Conservation (phyloP, 1,284 basidiomycete genomes). For the Sanguinoderma infundibulare region DNA sequence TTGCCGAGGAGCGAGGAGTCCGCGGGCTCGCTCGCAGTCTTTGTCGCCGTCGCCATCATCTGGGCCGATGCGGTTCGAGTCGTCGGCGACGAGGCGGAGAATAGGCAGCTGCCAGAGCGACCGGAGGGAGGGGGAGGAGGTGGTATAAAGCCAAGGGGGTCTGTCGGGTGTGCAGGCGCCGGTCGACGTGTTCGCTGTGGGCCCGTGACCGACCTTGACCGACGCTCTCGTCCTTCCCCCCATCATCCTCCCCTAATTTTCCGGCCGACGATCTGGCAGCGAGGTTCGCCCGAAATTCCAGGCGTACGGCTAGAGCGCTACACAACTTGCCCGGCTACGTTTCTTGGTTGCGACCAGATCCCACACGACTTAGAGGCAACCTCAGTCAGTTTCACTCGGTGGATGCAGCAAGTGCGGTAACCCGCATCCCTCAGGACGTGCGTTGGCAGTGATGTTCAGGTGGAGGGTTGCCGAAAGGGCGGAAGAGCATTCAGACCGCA, state of each 20-base stretch:
- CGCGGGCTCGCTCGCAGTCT: conserved; percentile 25
- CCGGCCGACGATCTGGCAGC: conserved; percentile 14
- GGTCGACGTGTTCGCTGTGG: conserved; percentile 20
- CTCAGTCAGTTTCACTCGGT: too few relatives aligned
- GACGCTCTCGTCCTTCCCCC: background rate
- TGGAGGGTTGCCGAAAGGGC: too few relatives aligned
- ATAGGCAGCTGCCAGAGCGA: conserved; percentile 24
- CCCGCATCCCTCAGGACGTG: too few relatives aligned
- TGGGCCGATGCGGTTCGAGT: background rate
- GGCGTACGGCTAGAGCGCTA: background rate
- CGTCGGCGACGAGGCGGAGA: conserved; percentile 14
- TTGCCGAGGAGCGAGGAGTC: conserved; percentile 51
- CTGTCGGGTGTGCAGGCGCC: conserved; percentile 8
- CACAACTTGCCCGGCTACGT: too few relatives aligned
- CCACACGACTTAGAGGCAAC: too few relatives aligned
- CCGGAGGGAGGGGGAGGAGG: conserved; percentile 12
- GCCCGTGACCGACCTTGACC: conserved; percentile 16
- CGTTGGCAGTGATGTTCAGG: too few relatives aligned
- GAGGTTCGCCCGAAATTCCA: conserved; percentile 21
- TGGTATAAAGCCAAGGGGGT: conserved; percentile 25
- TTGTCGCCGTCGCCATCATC: conserved; percentile 27
- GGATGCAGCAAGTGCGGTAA: too few relatives aligned
- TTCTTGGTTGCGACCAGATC: background rate
- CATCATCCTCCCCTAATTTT: background rate
- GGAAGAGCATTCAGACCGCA: too few relatives aligned